phyloP scores from a whole-genome alignment of 148 eudicot genomes.

The Amaranthus palmeri region DNA sequence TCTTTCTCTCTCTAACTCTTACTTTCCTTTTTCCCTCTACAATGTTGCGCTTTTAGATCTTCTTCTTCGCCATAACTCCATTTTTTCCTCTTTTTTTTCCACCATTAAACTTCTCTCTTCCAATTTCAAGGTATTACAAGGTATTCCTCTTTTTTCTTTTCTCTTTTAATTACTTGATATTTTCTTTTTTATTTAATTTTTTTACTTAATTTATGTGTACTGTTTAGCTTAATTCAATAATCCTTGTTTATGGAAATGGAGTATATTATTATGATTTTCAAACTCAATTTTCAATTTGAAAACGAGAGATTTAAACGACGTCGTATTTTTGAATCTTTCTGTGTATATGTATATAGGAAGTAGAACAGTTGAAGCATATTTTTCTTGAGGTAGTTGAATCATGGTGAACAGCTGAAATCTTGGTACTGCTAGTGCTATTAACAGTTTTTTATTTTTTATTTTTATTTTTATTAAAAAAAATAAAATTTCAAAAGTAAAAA shows the following conservation, averaged over 20 bases:
- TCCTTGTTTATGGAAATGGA: too few species aligned
- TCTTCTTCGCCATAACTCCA: background rate
- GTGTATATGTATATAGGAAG: too few species aligned
- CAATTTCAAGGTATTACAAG: too few species aligned
- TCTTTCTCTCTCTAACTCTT: background rate
- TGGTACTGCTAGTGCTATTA: background rate
- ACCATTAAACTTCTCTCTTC: background rate
- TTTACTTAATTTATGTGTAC: too few species aligned
- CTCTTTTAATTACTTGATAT: too few species aligned
- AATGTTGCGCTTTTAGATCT: slow-evolving; percentile 8
- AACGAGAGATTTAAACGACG: background rate
- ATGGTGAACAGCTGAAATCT: background rate
- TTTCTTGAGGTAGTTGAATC: background rate
- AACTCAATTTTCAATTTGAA: background rate
- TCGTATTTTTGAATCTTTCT: background rate
- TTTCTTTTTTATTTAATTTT: too few species aligned
- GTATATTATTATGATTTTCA: too few species aligned
- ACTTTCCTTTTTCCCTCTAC: background rate
- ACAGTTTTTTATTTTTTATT: background rate
- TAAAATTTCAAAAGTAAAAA: background rate
- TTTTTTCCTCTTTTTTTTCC: background rate
- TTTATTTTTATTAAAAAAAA: background rate
- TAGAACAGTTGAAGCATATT: background rate
- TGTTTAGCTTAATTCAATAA: too few species aligned
- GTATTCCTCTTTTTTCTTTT: too few species aligned